Base-by-base conservation (phyloP, 2,329 filamentous ascomycete genomes). In the Epichloe aotearoae region DNA sequence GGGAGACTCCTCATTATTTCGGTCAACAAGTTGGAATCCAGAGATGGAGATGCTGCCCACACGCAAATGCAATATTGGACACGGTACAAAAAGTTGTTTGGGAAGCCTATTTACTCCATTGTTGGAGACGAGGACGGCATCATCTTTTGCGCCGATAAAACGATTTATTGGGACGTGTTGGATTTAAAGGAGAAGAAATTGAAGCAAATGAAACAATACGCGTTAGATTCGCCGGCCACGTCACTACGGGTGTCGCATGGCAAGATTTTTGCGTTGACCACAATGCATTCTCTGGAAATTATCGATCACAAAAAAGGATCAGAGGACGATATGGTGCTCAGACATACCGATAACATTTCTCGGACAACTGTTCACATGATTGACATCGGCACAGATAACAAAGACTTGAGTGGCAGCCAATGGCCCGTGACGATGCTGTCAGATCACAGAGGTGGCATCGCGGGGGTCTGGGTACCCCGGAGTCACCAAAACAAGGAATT, bases 1-100 rank as follows among this genome's bases (percentile, higher is more conserved):
- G 80, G 80, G 1, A 69, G 73, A 5, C 65, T 86, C 12, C 59
- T 82, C 19, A 71, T 85, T 7, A 70, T 82, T 14, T 75, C 77
- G 1, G 69, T 75, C 6, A 69, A 72, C 38, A 54, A 50, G 30
- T 44, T 46, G 12, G 55, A 58, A 33, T 42, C 37, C 20, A 52
- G 57, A 23, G 37, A 47, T 3, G 51, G 55, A 33, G 46, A 60
- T 34, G 53, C 55, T 19, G 45, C 49, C 5, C 39, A 44, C 15
- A 56, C 55, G 44, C 54, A 54, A 46, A 50, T 82, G 50, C 69
- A 66, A 19, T 83, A 75, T 61, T 77, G 68, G 70, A 78, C 70
- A n/a, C 69, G 73, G 14, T 73, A 74, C 53, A 76, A 71, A 56
- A 71, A 73, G 46, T 62, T 60, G 8, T 61, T 73, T 39, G 60